These are phyloP conservation scores for Fusarium sarcochroum DNA, from an alignment of 2,329 filamentous ascomycete species.

Conservation along the genomic window DNA sequence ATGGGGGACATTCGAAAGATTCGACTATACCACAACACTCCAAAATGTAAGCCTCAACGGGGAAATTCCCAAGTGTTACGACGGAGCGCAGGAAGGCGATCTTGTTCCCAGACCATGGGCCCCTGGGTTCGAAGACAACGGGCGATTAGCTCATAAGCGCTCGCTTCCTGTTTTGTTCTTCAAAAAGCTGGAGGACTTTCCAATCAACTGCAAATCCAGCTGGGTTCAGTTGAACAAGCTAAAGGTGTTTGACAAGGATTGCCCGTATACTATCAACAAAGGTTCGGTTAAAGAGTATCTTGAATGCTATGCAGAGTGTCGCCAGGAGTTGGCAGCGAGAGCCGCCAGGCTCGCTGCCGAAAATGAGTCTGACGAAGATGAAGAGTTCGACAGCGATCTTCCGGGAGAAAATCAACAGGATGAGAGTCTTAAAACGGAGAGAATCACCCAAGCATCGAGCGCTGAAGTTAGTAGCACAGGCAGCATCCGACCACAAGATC, in stretches of 20 bases:
- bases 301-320: neutral
- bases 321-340: no score
- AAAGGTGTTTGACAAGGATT: conserved; percentile 3
- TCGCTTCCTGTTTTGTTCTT: neutral
- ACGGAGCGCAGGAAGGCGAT: neutral
- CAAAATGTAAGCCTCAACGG: neutral
- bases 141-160: neutral
- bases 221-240: conserved; percentile 9
- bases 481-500: no score
- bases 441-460: no score
- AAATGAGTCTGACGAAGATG: no score
- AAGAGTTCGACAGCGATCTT: no score
- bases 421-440: no score
- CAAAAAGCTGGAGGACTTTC: neutral
- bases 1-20: neutral
- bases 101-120: neutral
- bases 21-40: neutral
- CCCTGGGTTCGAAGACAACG: neutral
- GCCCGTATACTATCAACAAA: neutral
- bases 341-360: no score
- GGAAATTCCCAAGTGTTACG: neutral
- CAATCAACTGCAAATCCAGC: neutral
- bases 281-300: neutral
- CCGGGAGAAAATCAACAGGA: no score
- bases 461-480: no score